Base-by-base conservation (phyloP, 1,284 basidiomycete genomes). In the Tilletia horrida region DNA sequence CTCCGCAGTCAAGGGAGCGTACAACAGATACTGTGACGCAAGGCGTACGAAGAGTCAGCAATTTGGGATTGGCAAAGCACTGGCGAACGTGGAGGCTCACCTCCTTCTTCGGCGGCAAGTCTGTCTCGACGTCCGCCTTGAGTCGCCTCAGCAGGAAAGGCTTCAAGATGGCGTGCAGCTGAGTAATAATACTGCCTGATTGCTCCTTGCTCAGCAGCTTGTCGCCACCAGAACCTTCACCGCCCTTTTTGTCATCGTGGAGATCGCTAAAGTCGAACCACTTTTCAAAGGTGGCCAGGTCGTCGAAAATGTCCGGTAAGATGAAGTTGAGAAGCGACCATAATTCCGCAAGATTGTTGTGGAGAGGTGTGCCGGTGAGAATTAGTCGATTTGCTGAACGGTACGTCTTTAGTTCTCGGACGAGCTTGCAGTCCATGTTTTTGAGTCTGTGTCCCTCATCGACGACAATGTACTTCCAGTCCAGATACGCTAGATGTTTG, bases 371-470 rank as follows among this genome's bases (percentile, higher is more conserved):
- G 25, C 94, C 94, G 0, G 93, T 97, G 66, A 97, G 83, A 66
- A 97, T 90, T 87, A 97, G 90, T 64, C 94, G 85, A 63, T 93
- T 92, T 1, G 90, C 91, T 69, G 89, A 90, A 8, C 85, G 85
- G 79, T 93, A 93, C 75, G 88, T 88, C 84, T 95, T 96, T 73
- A 97, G 89, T 83, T 97, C 93, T 69, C 87, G 87, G 81, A 97
- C 91, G 29, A 97, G 87, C 29, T 88, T 89, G 82, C 91, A 93
- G 78, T 97, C 88, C 70, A 94, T 85, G 76, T 97, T 97, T 84
- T 97, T 97, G 75, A 97, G 82, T 27, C 94, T 86, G 82, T 97
- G 94, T 0, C 93, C 93, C 82, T 97, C 94, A 80, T 97, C 94
- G 0, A 97, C 93, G 64, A 97, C 91, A 73, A 97, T 91, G 77